A percentile compares a stretch with the other conserved stretches of the same genome.
phyloP scores from a whole-genome alignment of 257 asterid genomes.

The Solanum tarijense region DNA sequence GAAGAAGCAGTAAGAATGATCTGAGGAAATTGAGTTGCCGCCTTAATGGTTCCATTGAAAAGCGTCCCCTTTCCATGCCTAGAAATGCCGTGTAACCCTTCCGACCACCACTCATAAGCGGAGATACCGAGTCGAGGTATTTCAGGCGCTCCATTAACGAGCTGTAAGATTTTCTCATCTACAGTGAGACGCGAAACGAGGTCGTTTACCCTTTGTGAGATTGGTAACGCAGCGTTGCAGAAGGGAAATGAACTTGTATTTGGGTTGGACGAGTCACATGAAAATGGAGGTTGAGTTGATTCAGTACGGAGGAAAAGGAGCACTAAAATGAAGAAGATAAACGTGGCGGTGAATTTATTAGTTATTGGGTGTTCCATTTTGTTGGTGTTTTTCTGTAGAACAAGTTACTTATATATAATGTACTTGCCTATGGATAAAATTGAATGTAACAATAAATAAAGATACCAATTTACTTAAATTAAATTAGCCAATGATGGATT shows the following conservation, averaged over 20 bases:
- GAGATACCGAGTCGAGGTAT: constrained; percentile 56
- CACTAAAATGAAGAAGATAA: not conserved
- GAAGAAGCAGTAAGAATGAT: constrained; percentile 27
- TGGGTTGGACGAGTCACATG: constrained; percentile 44
- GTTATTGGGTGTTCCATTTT: not conserved
- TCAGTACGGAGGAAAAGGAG: not conserved
- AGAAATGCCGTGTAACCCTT: constrained; percentile 62
- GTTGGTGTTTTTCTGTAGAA: not conserved
- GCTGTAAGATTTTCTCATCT: constrained; percentile 59
- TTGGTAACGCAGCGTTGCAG: constrained; percentile 30
- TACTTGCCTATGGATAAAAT: not conserved
- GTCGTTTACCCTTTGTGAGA: constrained; percentile 29
- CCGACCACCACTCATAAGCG: constrained; percentile 80
- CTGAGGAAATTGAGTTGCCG: constrained; percentile 63
- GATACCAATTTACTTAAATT: not conserved
- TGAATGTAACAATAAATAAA: not conserved
- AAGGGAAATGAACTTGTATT: constrained; percentile 34
- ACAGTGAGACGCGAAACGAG: constrained; percentile 45
- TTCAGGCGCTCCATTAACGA: constrained; percentile 43
- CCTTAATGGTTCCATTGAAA: constrained; percentile 32
- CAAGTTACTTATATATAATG: not conserved
- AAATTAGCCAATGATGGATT: not conserved
- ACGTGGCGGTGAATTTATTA: not conserved
- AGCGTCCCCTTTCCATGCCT: constrained; percentile 38
- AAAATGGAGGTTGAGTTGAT: constrained; percentile 31